Conservation (phyloP, 108 stramenopile species). For the Cyclotella sp. region DNA sequence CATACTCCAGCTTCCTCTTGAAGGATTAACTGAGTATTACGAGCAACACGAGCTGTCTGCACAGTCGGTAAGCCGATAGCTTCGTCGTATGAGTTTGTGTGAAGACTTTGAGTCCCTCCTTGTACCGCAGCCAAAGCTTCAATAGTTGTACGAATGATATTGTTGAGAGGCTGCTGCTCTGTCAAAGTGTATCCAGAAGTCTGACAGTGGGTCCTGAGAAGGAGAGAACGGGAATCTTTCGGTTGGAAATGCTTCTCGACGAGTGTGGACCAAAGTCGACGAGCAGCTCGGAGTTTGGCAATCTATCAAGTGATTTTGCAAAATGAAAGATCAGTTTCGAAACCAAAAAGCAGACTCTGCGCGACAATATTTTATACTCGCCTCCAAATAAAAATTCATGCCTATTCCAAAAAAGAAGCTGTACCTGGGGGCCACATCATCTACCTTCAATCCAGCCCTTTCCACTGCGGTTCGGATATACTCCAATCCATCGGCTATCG, state of each 20-base stretch:
- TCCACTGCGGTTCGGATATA: slow-evolving; percentile 91
- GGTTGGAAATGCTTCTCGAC: slow-evolving; percentile 91
- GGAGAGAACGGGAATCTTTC: slow-evolving; percentile 88
- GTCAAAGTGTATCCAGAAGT: slow-evolving; percentile 96
- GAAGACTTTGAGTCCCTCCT: slow-evolving; percentile 98
- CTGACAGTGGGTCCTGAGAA: slow-evolving; percentile 97
- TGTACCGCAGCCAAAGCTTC: slow-evolving; percentile 98
- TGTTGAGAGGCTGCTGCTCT: slow-evolving; percentile 98
- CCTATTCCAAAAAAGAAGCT: slow-evolving; percentile 98
- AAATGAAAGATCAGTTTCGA: too few species aligned
- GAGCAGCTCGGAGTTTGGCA: slow-evolving; percentile 93
- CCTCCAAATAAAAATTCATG: slow-evolving; percentile 96
- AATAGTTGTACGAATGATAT: slow-evolving; percentile 96
- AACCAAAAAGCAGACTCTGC: background rate
- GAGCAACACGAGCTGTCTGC: slow-evolving; percentile 95
- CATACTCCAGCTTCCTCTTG: slow-evolving; percentile 95
- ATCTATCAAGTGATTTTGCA: slow-evolving; percentile 22
- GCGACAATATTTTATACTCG: slow-evolving; percentile 4
- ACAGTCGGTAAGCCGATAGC: slow-evolving; percentile 97
- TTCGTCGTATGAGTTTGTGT: slow-evolving; percentile 99
- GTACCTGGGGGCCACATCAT: slow-evolving; percentile 95
- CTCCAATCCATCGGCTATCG: slow-evolving; percentile 94
- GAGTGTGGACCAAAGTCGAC: slow-evolving; percentile 92
- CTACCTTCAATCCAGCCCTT: slow-evolving; percentile 89
- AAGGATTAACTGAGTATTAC: slow-evolving; percentile 97